phyloP scores from a whole-genome alignment of 805 yeast species.

The Hanseniaspora meyeri region DNA sequence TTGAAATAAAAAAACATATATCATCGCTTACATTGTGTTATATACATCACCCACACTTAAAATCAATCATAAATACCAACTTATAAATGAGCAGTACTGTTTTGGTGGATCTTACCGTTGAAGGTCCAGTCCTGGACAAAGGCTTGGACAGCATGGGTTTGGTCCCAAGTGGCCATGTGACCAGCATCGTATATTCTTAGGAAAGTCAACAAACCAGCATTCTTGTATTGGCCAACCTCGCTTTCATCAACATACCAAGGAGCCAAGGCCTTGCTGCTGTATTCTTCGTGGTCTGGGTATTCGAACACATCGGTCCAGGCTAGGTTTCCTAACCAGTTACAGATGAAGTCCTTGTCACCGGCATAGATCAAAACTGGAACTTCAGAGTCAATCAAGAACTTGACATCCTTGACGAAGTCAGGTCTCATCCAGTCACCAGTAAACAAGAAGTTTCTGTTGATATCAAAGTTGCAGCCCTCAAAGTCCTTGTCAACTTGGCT shows the following conservation, averaged over 20 bases:
- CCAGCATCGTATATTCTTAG: constrained; percentile 82
- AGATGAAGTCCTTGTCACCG: constrained; percentile 91
- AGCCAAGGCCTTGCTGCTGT: constrained; percentile 34
- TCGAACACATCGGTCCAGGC: constrained; percentile 72
- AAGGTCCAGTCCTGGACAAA: constrained; percentile 77
- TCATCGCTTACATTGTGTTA: constrained; percentile 27
- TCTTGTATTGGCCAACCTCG: constrained; percentile 57
- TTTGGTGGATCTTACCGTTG: constrained; percentile 10
- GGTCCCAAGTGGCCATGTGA: constrained; percentile 91
- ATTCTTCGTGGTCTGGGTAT: constrained; percentile 49
- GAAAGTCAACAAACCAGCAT: constrained; percentile 60
- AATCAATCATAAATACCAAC: neutral
- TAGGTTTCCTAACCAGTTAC: constrained; percentile 92
- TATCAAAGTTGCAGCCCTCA: constrained; percentile 66
- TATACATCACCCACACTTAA: neutral
- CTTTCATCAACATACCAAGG: constrained; percentile 39
- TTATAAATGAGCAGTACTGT: constrained; percentile 10
- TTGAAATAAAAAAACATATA: no score
- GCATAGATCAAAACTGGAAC: constrained; percentile 83
- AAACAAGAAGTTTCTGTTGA: constrained; percentile 66
- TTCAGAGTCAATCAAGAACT: constrained; percentile 54
- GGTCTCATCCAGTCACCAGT: constrained; percentile 92
- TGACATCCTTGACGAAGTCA: constrained; percentile 55
- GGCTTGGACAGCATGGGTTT: constrained; percentile 62
- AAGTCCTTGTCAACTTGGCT: constrained; percentile 30